phyloP scores from a whole-genome alignment of 148 eudicot genomes.

The Rhododendron molle region DNA sequence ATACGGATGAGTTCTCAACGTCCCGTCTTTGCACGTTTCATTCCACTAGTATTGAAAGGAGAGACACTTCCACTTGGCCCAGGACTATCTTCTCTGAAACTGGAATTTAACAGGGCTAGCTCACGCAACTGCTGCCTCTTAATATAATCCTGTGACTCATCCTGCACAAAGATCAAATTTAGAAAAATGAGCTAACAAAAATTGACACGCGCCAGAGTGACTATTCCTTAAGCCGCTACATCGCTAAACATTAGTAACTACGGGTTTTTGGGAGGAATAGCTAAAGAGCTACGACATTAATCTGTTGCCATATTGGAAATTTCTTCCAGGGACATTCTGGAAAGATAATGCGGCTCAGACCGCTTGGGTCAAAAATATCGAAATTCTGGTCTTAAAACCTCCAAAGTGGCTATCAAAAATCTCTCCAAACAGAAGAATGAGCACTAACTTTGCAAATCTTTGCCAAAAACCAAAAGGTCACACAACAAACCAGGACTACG shows the following conservation, averaged over 20 bases:
- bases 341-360: no score
- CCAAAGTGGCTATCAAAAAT: neutral
- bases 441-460: neutral
- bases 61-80: slow-evolving; percentile 84
- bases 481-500: neutral
- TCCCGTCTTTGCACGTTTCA: slow-evolving; percentile 93
- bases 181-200: neutral
- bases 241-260: neutral
- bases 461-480: neutral
- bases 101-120: slow-evolving; percentile 78
- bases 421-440: neutral
- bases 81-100: slow-evolving; percentile 81
- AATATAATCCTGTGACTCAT: slow-evolving; percentile 74
- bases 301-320: neutral
- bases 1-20: slow-evolving; percentile 23
- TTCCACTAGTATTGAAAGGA: slow-evolving; percentile 79
- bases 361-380: neutral
- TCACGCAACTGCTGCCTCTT: slow-evolving; percentile 86
- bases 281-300: neutral
- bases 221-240: neutral
- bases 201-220: neutral
- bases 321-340: neutral
- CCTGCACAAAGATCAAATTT: slow-evolving; percentile 31
- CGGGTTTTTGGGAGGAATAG: neutral
- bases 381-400: neutral